Percentiles rank a stretch among this genome's conserved stretches.
phyloP scores from a whole-genome alignment of 1,139 yeast genomes.

The Hanseniaspora sp. region DNA sequence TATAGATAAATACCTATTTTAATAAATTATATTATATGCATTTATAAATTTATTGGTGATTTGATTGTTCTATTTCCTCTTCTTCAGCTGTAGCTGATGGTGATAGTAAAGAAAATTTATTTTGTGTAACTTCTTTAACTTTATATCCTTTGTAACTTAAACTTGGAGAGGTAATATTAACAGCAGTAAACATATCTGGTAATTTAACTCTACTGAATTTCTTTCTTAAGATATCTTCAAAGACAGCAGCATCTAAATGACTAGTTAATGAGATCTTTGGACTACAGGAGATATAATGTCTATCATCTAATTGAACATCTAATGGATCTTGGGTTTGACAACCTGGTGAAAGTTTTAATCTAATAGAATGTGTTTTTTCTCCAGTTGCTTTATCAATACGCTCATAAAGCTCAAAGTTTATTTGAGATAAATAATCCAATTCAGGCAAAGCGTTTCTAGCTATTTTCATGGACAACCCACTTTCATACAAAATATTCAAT shows the following conservation, averaged over 20 bases:
- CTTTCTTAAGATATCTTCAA: conserved; percentile 67
- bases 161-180: conserved; percentile 66
- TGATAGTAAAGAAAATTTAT: background rate
- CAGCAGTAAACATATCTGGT: conserved; percentile 86
- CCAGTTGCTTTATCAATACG: conserved; percentile 49
- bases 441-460: conserved; percentile 94
- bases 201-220: conserved; percentile 77
- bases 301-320: conserved; percentile 90
- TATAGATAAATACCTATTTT: too few relatives aligned
- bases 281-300: conserved; percentile 92
- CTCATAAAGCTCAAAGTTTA: conserved; percentile 86
- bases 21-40: too few relatives aligned
- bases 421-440: conserved; percentile 88
- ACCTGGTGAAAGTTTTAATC: conserved; percentile 88
- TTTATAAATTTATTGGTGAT: background rate
- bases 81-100: conserved; percentile 11
- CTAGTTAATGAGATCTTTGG: conserved; percentile 82
- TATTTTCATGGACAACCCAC: conserved; percentile 88
- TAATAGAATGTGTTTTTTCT: conserved; percentile 73
- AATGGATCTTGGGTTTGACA: conserved; percentile 96
- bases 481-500: conserved; percentile 78
- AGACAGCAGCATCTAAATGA: conserved; percentile 85
- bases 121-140: background rate
- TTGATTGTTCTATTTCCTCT: background rate
- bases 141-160: conserved; percentile 24